Conservation (phyloP, 345 rosid genomes). For the Bretschneidera sinensis region DNA sequence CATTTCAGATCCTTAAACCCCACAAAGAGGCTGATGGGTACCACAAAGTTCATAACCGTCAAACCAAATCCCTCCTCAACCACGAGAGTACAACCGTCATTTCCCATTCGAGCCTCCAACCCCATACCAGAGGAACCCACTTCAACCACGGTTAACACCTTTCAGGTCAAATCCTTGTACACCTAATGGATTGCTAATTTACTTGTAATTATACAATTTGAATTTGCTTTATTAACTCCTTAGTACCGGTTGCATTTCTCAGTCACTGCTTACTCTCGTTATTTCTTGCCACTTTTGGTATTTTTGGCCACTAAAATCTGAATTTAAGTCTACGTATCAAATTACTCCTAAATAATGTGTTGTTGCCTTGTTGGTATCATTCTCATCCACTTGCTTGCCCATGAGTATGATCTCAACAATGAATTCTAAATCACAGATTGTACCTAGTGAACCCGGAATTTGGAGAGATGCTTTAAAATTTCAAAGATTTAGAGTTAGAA, state of each 20-base stretch:
- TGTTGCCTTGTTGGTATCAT: no score
- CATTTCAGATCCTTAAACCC: slow-evolving; percentile 20
- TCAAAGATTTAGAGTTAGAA: no score
- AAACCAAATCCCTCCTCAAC: neutral
- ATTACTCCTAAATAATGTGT: no score
- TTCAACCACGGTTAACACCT: slow-evolving; percentile 6
- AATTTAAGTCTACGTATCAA: no score
- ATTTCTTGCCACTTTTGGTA: no score
- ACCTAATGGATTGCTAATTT: neutral
- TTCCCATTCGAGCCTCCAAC: slow-evolving; percentile 20
- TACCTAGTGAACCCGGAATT: no score
- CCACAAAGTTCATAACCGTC: slow-evolving; percentile 18
- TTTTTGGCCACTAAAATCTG: no score
- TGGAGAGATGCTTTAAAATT: no score
- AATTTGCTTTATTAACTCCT: slow-evolving; percentile 2
- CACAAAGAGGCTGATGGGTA: slow-evolving; percentile 17
- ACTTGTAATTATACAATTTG: neutral
- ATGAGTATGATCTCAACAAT: no score
- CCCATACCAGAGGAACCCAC: slow-evolving; percentile 22
- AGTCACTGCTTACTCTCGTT: no score
- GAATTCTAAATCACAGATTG: no score
- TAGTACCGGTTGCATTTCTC: neutral
- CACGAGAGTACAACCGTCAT: slow-evolving; percentile 16
- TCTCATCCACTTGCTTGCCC: no score
- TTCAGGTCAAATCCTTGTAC: slow-evolving; percentile 24